Base-by-base conservation (phyloP, 2,329 filamentous ascomycete species). In the Diaporthe vexans region DNA sequence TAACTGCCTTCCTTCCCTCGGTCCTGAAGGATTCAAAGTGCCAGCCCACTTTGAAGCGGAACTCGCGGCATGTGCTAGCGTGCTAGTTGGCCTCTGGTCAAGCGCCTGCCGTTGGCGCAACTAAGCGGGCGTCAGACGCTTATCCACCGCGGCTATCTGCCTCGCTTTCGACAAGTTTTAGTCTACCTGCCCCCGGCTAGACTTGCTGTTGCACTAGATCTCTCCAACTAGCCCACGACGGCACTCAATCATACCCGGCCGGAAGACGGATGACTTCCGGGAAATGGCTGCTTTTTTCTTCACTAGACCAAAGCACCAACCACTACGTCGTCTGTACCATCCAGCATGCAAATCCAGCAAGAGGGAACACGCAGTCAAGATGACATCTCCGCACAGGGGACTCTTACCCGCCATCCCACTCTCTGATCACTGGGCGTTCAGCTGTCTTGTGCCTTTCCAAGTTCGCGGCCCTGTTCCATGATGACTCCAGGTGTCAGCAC, bases 71-170 rank as follows among this genome's bases (percentile, higher is more conserved):
- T 40, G 37, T 11, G 37, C 37, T 40, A 40, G 35, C 59, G 26
- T 40, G 56, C 17, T n/a, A 26, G 17, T 37, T 40, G 37, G 37
- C 13, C 37, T 40, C 11, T 13, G 15, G 13, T 29, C 43, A 33
- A 17, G n/a, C 29, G 54, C 24, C 11, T 33, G 10, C 37, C 24
- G 35, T 63, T 74, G 73, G 68, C 71, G 70, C 69, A 68, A 29
- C 70, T 69, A 73, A 52, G 61, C 70, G 70, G 70, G 73, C 70
- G 70, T 51, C 73, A 75, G 73, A 68, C 73, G 73, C 73, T 73
- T 75, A 72, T 71, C 54, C 70, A n/a, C 63, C 70, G 73, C 69
- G 59, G 43, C 59, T 73, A 57, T 63, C 48, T 10, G 33, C n/a
- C 29, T 48, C 35, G 29, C 21, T 17, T n/a, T 63, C 5, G 33